Evolutionary conservation across 495 filamentous ascomycete genomes (phyloP).

Genomic region (Tuber borchii): DNA sequence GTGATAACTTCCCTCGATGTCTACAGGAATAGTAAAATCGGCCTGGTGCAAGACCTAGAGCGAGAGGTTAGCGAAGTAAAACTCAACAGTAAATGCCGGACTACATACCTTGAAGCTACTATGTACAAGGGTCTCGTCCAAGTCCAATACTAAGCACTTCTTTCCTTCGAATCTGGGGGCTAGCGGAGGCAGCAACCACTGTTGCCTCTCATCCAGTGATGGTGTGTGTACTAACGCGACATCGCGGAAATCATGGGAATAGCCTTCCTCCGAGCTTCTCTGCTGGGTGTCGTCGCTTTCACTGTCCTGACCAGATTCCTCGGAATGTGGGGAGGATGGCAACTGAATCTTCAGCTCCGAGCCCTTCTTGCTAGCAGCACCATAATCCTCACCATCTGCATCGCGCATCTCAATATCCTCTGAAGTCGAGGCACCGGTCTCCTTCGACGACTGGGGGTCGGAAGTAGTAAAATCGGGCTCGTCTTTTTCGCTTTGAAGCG

Average conservation of each 20-base stretch:
- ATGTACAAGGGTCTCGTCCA: constrained; percentile 98
- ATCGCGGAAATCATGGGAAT: constrained; percentile 3
- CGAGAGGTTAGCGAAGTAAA: constrained; percentile 37
- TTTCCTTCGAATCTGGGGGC: constrained; percentile 68
- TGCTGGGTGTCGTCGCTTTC: constrained; percentile 21
- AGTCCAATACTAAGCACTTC: constrained; percentile 91
- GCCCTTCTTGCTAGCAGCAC: constrained; percentile 17
- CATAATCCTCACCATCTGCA: constrained; percentile 17
- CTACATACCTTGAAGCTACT: constrained; percentile 90
- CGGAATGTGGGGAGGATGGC: constrained; percentile 9
- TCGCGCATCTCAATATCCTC: constrained; percentile 37
- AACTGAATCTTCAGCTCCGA: constrained; percentile 17
- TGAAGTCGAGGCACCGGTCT: constrained; percentile 11
- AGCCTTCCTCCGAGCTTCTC: constrained; percentile 19
- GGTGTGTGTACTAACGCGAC: constrained; percentile 20
- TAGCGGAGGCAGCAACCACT: constrained; percentile 73
- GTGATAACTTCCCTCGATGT: constrained; percentile 97
- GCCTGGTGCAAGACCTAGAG: constrained; percentile 88
- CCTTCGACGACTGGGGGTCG: constrained; percentile 6
- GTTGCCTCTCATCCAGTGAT: constrained; percentile 40
- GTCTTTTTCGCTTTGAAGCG: constrained; percentile 15
- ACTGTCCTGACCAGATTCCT: constrained; percentile 23
- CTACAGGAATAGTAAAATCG: constrained; percentile 97
- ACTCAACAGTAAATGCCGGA: constrained; percentile 9
- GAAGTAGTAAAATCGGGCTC: constrained; percentile 15